Conservation (phyloP, 2,329 filamentous ascomycete species). For the Penicillium sp. region DNA sequence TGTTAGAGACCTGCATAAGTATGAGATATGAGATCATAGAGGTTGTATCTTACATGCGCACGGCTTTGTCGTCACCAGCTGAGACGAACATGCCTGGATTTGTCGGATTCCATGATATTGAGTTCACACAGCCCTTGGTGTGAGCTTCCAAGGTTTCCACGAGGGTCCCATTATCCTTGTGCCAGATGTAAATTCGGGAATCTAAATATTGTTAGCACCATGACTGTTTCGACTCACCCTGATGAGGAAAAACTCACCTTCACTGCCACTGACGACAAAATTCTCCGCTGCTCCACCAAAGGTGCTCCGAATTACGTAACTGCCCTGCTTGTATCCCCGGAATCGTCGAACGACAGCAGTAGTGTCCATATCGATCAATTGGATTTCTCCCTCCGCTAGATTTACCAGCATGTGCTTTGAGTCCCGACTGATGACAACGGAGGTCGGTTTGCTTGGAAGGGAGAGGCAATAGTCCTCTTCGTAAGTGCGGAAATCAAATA, state of each 20-base stretch:
- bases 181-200: conserved; percentile 83
- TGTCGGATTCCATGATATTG: conserved; percentile 85
- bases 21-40: background rate
- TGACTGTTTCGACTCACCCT: background rate
- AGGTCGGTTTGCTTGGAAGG: conserved; percentile 73
- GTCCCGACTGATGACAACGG: conserved; percentile 79
- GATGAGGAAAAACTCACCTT: conserved; percentile 63
- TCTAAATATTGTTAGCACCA: conserved; percentile 53
- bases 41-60: conserved; percentile 74
- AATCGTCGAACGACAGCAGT: conserved; percentile 76
- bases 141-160: conserved; percentile 82
- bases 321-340: conserved; percentile 73
- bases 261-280: conserved; percentile 89
- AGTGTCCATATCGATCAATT: conserved; percentile 77
- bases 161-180: conserved; percentile 77
- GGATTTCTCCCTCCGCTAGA: conserved; percentile 75
- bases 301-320: conserved; percentile 78
- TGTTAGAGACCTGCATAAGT: background rate
- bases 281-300: conserved; percentile 92
- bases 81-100: conserved; percentile 87
- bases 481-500: conserved; percentile 79
- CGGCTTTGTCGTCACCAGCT: conserved; percentile 82
- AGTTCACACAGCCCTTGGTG: conserved; percentile 76
- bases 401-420: conserved; percentile 84
- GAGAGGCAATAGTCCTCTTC: conserved; percentile 77